phyloP scores from a whole-genome alignment of 345 rosid genomes.

The Cardamine occulta region DNA sequence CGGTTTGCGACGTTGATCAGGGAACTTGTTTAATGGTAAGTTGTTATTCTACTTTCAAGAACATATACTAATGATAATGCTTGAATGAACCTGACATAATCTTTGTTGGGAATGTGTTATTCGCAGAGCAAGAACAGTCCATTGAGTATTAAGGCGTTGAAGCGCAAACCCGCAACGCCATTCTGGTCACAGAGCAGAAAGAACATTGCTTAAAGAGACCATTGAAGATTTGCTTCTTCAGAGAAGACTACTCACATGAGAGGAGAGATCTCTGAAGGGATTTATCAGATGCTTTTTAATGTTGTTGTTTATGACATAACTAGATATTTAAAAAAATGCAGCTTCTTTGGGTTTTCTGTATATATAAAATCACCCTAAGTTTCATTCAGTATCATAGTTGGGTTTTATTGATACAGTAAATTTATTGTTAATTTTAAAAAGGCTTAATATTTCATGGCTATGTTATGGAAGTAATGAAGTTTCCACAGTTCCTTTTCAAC shows the following conservation, averaged over 20 bases:
- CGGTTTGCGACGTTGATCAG: constrained; percentile 64
- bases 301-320: constrained; percentile 36
- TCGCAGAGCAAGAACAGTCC: constrained; percentile 86
- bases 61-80: neutral
- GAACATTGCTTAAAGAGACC: constrained; percentile 50
- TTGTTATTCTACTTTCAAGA: constrained; percentile 4
- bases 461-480: constrained; percentile 24
- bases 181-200: constrained; percentile 63
- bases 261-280: constrained; percentile 28
- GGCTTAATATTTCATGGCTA: constrained; percentile 17
- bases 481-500: constrained; percentile 14
- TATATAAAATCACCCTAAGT: constrained; percentile 29
- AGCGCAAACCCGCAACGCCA: constrained; percentile 75
- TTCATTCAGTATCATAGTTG: constrained; percentile 28
- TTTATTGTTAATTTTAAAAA: constrained; percentile 25
- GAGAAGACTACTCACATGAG: constrained; percentile 29
- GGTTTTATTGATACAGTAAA: constrained; percentile 25
- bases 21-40: constrained; percentile 83
- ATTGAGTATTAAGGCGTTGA: constrained; percentile 67
- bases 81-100: constrained; percentile 13
- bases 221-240: constrained; percentile 19
- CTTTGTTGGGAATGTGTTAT: constrained; percentile 21
- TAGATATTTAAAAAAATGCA: constrained; percentile 28
- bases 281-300: constrained; percentile 29
- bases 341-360: constrained; percentile 26